Evolutionary conservation across 495 filamentous ascomycete species (phyloP), one percentile per base, ranked within the genome.

Genomic region (Penicillium waksmanii): DNA sequence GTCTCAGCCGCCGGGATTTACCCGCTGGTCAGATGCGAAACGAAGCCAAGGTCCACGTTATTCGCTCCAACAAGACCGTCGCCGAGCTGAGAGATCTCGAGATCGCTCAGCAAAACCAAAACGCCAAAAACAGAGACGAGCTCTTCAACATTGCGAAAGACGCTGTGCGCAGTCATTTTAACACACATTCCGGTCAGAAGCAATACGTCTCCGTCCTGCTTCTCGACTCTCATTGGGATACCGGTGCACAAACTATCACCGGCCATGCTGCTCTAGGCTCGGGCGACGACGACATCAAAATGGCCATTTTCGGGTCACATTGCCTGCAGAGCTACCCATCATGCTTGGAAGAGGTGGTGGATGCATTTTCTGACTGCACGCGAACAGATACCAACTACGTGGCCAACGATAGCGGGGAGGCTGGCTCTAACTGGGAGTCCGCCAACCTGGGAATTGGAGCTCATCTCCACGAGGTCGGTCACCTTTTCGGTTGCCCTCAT

Each of bases 401-500:
- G 48, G 89, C 87, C 5, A 96, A 97, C 65, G 93, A 96, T 68
- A 89, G 82, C 65, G 88, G 89, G 44, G 89, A 96, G 46, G 85
- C 86, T 21, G 92, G 91, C 12, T 96, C 89, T 55, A 95, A 87
- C 56, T 96, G 92, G 92, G 93, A 97, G 68, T 85, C 92, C 17
- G 92, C 91, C 8, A 94, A 93, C 64, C 84, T 96, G 58, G 92
- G 93, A 47, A 96, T 97, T 63, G 93, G 93, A 9, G 93, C 92
- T 25, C 92, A 96, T 75, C 74, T 97, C 12, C 93, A 96, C 67
- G 92, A 96, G 73, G 85, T 85, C 0, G 93, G 93, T 3, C 93
- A 96, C 73, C 72, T 94, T 18, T 87, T 97, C 61, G 92, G 93
- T 44, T 92, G 89, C 61, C 92, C 93, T 8, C 91, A 95, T 68